Conservation (phyloP, 805 yeast species). For the Blastobotrys parvus region DNA sequence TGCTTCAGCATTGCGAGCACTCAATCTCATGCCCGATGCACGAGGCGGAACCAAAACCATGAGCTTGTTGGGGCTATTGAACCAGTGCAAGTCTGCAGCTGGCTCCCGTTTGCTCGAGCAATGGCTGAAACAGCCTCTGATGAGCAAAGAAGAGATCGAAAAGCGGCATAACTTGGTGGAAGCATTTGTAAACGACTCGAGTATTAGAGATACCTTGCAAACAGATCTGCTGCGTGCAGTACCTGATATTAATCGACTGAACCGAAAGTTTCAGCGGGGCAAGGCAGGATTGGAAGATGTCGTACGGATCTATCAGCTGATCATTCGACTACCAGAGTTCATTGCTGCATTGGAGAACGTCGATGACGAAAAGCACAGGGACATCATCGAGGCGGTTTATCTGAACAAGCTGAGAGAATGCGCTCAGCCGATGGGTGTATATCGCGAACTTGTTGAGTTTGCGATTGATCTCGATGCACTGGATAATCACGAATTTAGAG, state of each 20-base stretch:
- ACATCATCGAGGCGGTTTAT: constrained; percentile 43
- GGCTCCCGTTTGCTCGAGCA: constrained; percentile 83
- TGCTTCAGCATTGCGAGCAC: constrained; percentile 78
- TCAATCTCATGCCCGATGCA: constrained; percentile 70
- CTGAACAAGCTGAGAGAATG: constrained; percentile 44
- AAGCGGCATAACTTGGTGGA: constrained; percentile 73
- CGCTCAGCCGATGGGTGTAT: constrained; percentile 48
- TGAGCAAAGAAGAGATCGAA: constrained; percentile 49
- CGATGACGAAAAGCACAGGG: constrained; percentile 29
- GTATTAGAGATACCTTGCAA: constrained; percentile 55
- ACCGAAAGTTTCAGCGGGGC: constrained; percentile 52
- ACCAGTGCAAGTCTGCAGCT: constrained; percentile 82
- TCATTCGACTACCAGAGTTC: constrained; percentile 61
- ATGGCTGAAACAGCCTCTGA: constrained; percentile 94
- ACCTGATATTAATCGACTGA: constrained; percentile 74
- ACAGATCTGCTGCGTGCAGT: constrained; percentile 59
- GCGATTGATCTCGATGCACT: constrained; percentile 82
- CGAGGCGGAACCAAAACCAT: constrained; percentile 40
- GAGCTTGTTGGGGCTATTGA: constrained; percentile 75
- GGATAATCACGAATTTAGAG: constrained; percentile 73
- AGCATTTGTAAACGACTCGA: constrained; percentile 59
- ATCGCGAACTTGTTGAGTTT: constrained; percentile 82
- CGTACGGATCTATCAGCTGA: constrained; percentile 76
- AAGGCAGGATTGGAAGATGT: constrained; percentile 77
- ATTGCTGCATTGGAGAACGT: constrained; percentile 42